Conservation (phyloP, 257 asterid genomes). For the Lithospermum erythrorhizon region DNA sequence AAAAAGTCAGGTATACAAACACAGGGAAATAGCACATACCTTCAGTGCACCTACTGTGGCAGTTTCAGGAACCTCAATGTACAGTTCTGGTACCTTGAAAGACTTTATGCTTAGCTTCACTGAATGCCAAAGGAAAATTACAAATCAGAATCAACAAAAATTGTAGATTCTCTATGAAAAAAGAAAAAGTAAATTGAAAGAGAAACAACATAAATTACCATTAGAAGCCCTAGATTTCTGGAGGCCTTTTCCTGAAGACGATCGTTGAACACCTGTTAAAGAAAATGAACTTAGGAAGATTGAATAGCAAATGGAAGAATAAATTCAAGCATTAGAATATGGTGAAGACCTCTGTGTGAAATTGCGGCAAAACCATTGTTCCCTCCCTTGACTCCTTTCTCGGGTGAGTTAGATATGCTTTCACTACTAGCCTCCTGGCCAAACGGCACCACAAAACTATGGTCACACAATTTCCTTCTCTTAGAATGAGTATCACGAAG, state of each 20-base stretch:
- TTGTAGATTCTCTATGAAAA: neutral
- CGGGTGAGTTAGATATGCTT: slow-evolving; percentile 52
- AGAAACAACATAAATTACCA: neutral
- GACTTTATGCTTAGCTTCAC: slow-evolving; percentile 87
- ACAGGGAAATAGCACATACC: slow-evolving; percentile 27
- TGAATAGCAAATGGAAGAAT: slow-evolving; percentile 1
- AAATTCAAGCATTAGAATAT: slow-evolving; percentile 6
- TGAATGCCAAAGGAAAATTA: slow-evolving; percentile 25
- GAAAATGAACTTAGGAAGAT: slow-evolving; percentile 16
- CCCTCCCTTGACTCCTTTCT: slow-evolving; percentile 32
- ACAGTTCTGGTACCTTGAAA: slow-evolving; percentile 88
- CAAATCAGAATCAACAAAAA: neutral
- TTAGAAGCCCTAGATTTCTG: slow-evolving; percentile 16
- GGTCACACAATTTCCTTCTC: slow-evolving; percentile 55
- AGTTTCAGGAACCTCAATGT: slow-evolving; percentile 85
- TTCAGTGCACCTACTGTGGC: slow-evolving; percentile 82
- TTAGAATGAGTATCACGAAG: slow-evolving; percentile 42
- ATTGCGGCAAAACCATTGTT: slow-evolving; percentile 20
- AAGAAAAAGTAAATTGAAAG: neutral
- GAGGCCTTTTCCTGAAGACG: slow-evolving; percentile 32
- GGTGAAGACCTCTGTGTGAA: slow-evolving; percentile 25
- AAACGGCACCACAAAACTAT: slow-evolving; percentile 34
- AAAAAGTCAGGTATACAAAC: too few relatives aligned
- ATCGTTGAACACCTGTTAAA: slow-evolving; percentile 36
- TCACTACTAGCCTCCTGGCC: slow-evolving; percentile 56